A percentile compares a stretch with the other conserved stretches of the same genome.
phyloP scores from a whole-genome alignment of 192 early-diverging fungal genomes.

The Pilaira anomala region DNA sequence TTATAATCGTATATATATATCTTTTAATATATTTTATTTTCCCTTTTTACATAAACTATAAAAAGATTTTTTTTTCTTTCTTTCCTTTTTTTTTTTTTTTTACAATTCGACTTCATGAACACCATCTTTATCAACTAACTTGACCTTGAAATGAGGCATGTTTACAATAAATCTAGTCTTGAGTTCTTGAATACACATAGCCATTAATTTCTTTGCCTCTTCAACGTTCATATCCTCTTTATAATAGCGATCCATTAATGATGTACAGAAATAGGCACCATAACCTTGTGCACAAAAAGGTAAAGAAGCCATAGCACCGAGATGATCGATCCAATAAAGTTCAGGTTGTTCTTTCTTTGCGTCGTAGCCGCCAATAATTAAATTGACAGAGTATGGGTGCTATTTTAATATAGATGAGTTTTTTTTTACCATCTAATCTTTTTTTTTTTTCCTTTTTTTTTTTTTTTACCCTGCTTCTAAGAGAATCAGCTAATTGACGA shows the following conservation, averaged over 20 bases:
- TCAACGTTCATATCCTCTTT: constrained; percentile 74
- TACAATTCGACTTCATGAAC: constrained; percentile 61
- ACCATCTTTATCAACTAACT: constrained; percentile 86
- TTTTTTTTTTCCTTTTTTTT: neutral
- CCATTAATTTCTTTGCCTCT: constrained; percentile 78
- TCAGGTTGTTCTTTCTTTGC: constrained; percentile 65
- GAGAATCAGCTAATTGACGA: constrained; percentile 78
- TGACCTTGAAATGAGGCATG: constrained; percentile 78
- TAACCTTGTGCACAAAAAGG: constrained; percentile 91
- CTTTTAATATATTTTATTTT: constrained; percentile 1
- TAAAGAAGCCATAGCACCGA: constrained; percentile 72
- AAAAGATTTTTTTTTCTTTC: neutral
- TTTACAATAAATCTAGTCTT: constrained; percentile 82
- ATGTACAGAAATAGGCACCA: constrained; percentile 85
- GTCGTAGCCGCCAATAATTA: constrained; percentile 85
- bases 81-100: constrained; percentile 17
- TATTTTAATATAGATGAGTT: constrained; percentile 32
- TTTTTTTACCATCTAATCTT: no score
- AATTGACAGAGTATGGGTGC: constrained; percentile 86
- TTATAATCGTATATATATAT: neutral
- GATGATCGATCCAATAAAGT: constrained; percentile 93
- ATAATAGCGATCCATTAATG: constrained; percentile 93
- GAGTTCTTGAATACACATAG: constrained; percentile 82
- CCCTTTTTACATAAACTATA: no score
- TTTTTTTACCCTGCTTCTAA: constrained; percentile 71